Evolutionary conservation across 345 rosid species (phyloP).

Genomic region (Arabis hirsuta): DNA sequence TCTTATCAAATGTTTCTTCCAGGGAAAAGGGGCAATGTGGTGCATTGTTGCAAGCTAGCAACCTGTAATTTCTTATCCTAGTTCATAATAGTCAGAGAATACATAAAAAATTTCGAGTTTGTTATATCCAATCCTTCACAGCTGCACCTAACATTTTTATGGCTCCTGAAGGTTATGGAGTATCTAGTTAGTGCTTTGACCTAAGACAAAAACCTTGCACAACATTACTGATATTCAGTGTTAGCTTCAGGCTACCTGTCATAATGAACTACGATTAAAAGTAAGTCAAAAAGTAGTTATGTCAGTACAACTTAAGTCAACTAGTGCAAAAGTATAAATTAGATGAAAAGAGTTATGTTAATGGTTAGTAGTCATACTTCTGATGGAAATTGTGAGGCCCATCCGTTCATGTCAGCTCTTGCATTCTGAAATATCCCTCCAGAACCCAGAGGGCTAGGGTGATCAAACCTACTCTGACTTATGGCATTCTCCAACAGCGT

Average conservation of each 20-base stretch:
- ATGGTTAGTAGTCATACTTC: conserved; percentile 99
- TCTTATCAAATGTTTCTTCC: conserved; percentile 35
- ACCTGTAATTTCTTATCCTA: conserved; percentile 32
- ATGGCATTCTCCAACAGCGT: conserved; percentile 99
- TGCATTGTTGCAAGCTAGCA: conserved; percentile 17
- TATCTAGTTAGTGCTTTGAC: conserved; percentile 30
- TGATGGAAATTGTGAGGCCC: conserved; percentile 97
- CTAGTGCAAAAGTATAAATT: conserved; percentile 50
- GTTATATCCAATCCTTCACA: conserved; percentile 16
- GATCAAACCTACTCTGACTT: conserved; percentile 99
- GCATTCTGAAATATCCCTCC: conserved; percentile 96
- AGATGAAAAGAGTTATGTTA: conserved; percentile 93
- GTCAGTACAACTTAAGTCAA: conserved; percentile 62
- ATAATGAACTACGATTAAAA: conserved; percentile 44
- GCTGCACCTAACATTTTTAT: conserved; percentile 31
- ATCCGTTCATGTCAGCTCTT: conserved; percentile 92
- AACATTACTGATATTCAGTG: conserved; percentile 24
- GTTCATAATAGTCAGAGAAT: conserved; percentile 25
- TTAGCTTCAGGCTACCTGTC: conserved; percentile 59
- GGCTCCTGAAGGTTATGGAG: conserved; percentile 30
- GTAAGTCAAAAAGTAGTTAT: conserved; percentile 54
- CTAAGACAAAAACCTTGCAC: conserved; percentile 19
- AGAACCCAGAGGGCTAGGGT: conserved; percentile 91
- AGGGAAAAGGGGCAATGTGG: conserved; percentile 7
- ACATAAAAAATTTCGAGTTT: conserved; percentile 9